Conservation (phyloP, 2,329 filamentous ascomycete genomes). For the Exophiala oligosperma region DNA sequence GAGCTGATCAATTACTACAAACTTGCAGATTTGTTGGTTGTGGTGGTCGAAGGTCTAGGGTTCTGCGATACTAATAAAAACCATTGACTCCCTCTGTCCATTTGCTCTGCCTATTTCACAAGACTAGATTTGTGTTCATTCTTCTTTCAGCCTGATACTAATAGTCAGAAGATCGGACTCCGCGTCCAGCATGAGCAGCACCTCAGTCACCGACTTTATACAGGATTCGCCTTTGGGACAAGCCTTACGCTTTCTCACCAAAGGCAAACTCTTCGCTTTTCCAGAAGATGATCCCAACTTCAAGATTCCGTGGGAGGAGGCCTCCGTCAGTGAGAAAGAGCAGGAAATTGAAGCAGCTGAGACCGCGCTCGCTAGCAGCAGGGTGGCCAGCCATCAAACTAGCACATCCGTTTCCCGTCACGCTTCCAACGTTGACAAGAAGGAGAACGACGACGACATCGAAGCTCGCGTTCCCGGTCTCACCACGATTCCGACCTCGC, state of each 20-base stretch:
- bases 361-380: neutral
- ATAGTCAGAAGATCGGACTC: neutral
- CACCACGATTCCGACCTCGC: conserved; percentile 16
- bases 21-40: neutral
- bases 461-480: conserved; percentile 6
- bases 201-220: conserved; percentile 12
- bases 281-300: conserved; percentile 43
- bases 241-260: conserved; percentile 43
- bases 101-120: neutral
- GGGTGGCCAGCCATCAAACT: conserved; percentile 1
- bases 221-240: conserved; percentile 51
- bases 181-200: conserved; percentile 4
- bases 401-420: conserved; percentile 1
- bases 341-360: conserved; percentile 16
- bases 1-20: neutral
- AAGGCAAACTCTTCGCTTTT: conserved; percentile 46
- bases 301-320: conserved; percentile 31
- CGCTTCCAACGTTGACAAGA: neutral
- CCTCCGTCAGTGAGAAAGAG: conserved; percentile 19
- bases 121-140: neutral
- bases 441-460: conserved; percentile 15
- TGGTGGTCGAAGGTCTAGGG: too few relatives aligned
- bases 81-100: neutral
- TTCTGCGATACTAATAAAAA: neutral
- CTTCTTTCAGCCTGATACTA: too few relatives aligned